A percentile compares a stretch with the other conserved stretches of the same genome.
These are phyloP conservation scores for Cutaneotrichosporon cutaneum DNA, from an alignment of 1,284 basidiomycete species.

Conservation along the genomic window DNA sequence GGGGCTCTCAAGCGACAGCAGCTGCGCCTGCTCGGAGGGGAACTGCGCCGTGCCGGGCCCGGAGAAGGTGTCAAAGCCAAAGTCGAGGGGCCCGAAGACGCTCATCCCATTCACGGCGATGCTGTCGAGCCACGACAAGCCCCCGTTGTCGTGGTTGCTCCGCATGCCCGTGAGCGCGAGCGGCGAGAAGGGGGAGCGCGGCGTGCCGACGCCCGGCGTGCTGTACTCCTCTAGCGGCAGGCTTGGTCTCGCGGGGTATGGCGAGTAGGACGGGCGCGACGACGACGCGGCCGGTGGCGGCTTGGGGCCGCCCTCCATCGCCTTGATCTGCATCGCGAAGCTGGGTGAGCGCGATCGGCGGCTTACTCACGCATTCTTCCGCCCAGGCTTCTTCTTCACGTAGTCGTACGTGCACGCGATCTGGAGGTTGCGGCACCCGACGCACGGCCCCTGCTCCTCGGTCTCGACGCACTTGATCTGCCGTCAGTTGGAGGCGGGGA, in stretches of 20 bases:
- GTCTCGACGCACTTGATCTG: conserved; percentile 45
- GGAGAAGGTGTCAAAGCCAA: conserved; percentile 19
- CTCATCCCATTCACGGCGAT: conserved; percentile 20
- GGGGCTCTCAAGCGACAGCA: conserved; percentile 41
- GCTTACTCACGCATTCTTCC: conserved; percentile 46
- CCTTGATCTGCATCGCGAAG: conserved; percentile 20
- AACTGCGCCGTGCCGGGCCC: conserved; percentile 19
- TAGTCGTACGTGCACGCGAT: conserved; percentile 47
- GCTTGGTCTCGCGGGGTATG: neutral
- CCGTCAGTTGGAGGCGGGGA: neutral
- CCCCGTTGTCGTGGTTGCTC: conserved; percentile 19
- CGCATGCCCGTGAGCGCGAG: conserved; percentile 25
- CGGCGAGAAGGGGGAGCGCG: conserved; percentile 22
- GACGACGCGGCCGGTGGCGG: neutral
- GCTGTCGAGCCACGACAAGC: conserved; percentile 31
- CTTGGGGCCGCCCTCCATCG: conserved; percentile 10
- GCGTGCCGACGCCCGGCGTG: conserved; percentile 1
- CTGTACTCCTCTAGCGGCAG: neutral
- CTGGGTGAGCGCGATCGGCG: conserved; percentile 6
- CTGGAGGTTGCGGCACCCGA: conserved; percentile 44
- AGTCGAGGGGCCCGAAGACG: conserved; percentile 11
- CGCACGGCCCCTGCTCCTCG: conserved; percentile 31
- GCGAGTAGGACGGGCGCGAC: neutral
- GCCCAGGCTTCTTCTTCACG: conserved; percentile 48
- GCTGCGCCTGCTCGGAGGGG: conserved; percentile 42